A percentile compares a stretch with the other conserved stretches of the same genome.
phyloP scores from a whole-genome alignment of 306 rosid genomes.

The Aeschynomene evenia region DNA sequence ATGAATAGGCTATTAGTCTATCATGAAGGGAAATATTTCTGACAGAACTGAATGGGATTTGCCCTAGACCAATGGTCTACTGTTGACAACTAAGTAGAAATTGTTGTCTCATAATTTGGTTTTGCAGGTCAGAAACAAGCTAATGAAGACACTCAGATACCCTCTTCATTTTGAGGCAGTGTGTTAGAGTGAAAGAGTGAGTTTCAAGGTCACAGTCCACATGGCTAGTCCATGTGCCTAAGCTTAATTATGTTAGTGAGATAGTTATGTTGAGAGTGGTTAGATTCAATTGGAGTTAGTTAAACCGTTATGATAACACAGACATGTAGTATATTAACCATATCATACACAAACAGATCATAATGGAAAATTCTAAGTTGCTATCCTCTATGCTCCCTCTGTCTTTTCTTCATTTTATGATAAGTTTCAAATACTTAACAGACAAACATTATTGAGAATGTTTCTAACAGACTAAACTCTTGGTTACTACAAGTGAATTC shows the following conservation, averaged over 20 bases:
- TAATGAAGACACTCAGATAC: not conserved
- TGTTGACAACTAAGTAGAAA: not conserved
- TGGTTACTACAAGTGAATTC: not conserved
- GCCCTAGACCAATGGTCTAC: not conserved
- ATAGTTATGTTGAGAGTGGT: not conserved
- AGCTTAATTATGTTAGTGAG: not conserved
- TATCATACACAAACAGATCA: not conserved
- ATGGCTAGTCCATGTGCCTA: not conserved
- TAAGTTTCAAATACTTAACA: not conserved
- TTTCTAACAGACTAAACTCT: not conserved
- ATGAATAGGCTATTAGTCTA: not conserved
- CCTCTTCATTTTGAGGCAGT: not conserved
- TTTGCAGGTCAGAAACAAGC: not conserved
- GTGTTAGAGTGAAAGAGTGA: not conserved
- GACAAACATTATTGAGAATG: conserved; percentile 1
- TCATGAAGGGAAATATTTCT: not conserved
- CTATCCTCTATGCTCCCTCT: not conserved
- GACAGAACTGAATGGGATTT: not conserved
- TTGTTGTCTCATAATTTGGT: not conserved
- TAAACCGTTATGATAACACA: not conserved
- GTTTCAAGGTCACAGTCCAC: not conserved
- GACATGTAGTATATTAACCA: not conserved
- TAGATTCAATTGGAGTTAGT: not conserved
- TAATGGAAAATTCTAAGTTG: not conserved
- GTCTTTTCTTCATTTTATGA: not conserved